These are phyloP conservation scores for Albizia julibrissin DNA, from an alignment of 306 rosid species.

Conservation along the genomic window DNA sequence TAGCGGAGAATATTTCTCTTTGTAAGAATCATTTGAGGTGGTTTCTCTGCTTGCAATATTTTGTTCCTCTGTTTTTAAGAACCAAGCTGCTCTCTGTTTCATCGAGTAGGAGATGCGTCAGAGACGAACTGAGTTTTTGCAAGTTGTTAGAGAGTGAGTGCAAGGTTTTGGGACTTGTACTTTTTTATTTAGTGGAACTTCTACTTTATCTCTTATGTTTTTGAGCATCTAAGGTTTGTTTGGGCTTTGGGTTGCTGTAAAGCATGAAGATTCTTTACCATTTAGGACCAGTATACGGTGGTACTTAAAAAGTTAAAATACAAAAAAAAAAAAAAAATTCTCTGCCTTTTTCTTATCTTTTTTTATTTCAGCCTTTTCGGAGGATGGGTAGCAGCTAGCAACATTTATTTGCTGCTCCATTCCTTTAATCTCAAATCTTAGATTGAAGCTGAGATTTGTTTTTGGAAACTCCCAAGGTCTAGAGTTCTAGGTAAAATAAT, in stretches of 20 bases:
- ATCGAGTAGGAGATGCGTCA: slow-evolving; percentile 46
- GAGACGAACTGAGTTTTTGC: slow-evolving; percentile 25
- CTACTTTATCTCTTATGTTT: background rate
- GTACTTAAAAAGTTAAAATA: background rate
- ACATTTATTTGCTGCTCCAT: background rate
- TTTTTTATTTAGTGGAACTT: background rate
- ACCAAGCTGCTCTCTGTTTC: slow-evolving; percentile 29
- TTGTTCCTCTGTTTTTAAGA: slow-evolving; percentile 16
- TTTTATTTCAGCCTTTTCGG: background rate
- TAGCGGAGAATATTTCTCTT: slow-evolving; percentile 33
- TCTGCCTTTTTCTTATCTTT: background rate
- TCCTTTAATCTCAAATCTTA: background rate
- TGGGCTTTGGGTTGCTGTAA: background rate
- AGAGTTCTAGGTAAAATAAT: too few species aligned
- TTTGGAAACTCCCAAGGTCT: background rate
- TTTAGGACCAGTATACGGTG: slow-evolving; percentile 1
- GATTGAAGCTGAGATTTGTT: background rate
- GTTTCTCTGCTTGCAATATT: background rate
- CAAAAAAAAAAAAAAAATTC: background rate
- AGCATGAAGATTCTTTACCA: background rate
- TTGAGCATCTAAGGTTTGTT: background rate
- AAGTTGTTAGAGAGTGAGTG: slow-evolving; percentile 30
- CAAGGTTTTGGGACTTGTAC: slow-evolving; percentile 10
- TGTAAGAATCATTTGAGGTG: slow-evolving; percentile 21
- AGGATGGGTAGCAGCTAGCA: slow-evolving; percentile 1